Conservation (phyloP, 2,329 filamentous ascomycete species). For the Claviceps fusiformis region DNA sequence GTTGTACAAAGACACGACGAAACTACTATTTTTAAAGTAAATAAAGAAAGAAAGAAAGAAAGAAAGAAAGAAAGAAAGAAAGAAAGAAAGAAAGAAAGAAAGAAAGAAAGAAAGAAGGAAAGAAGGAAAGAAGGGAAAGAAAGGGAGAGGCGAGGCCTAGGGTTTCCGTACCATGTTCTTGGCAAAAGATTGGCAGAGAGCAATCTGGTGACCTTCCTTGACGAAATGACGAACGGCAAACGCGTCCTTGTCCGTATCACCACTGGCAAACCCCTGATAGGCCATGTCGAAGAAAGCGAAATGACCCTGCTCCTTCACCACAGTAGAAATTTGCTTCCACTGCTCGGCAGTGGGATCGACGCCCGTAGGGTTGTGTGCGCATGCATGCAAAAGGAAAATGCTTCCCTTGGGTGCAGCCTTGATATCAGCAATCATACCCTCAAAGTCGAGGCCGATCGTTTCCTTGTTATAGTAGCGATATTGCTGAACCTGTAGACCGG, state of each 20-base stretch:
- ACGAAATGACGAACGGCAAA: conserved; percentile 91
- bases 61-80: no score
- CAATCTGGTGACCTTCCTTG: conserved; percentile 77
- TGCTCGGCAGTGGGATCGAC: conserved; percentile 86
- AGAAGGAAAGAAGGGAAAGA: no score
- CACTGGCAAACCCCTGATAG: conserved; percentile 95
- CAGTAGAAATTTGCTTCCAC: conserved; percentile 81
- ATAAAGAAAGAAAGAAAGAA: no score
- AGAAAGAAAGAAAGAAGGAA: no score
- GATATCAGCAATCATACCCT: conserved; percentile 82
- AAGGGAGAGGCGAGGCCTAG: no score
- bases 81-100: no score
- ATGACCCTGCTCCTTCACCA: conserved; percentile 75
- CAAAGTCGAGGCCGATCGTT: conserved; percentile 95
- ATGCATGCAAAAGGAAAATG: conserved; percentile 89
- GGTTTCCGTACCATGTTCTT: conserved; percentile 78
- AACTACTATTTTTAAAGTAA: no score
- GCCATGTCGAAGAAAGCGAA: conserved; percentile 99
- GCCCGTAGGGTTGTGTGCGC: conserved; percentile 95
- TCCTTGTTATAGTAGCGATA: conserved; percentile 99
- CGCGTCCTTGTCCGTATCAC: conserved; percentile 82
- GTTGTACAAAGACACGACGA: no score
- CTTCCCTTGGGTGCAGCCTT: conserved; percentile 76
- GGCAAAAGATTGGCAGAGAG: conserved; percentile 85
- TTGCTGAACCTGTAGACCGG: conserved; percentile 78